These are phyloP conservation scores for Chloranthus sessilifolius DNA, from an alignment of 164 flowering plant species.

Conservation along the genomic window DNA sequence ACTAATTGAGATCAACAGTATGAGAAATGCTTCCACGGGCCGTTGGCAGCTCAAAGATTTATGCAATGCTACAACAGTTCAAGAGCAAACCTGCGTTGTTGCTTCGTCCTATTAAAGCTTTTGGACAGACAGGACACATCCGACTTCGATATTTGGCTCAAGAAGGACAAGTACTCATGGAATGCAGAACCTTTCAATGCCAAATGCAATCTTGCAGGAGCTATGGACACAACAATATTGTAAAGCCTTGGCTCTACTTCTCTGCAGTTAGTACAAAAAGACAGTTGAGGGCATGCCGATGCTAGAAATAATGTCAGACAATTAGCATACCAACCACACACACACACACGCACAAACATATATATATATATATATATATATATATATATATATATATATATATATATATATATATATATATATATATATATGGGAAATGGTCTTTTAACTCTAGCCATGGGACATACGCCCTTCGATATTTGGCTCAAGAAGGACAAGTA, in stretches of 20 bases:
- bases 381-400: too few species aligned
- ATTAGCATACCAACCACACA: too few species aligned
- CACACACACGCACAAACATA: too few species aligned
- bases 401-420: too few species aligned
- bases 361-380: too few species aligned
- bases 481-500: conserved; percentile 63
- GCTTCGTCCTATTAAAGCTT: conserved; percentile 20
- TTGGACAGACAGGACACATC: conserved; percentile 51
- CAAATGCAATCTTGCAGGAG: conserved; percentile 46
- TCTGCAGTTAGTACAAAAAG: conserved; percentile 34
- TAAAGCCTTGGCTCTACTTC: conserved; percentile 27
- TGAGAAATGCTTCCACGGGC: background rate
- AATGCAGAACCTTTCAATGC: conserved; percentile 49
- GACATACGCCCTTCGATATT: conserved; percentile 68
- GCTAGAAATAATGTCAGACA: background rate
- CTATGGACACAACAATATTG: conserved; percentile 35
- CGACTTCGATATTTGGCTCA: conserved; percentile 60
- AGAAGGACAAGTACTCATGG: conserved; percentile 66
- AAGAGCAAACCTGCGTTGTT: conserved; percentile 42
- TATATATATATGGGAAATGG: too few species aligned
- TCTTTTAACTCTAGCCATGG: too few species aligned
- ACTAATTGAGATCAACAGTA: background rate
- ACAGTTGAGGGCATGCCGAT: too few species aligned
- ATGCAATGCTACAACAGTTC: too few species aligned
- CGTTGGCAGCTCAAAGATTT: background rate